Percentiles rank a stretch among this genome's conserved stretches.
Conservation (phyloP, 371 early-diverging fungal genomes). For the Rhizopus arrhizus region DNA sequence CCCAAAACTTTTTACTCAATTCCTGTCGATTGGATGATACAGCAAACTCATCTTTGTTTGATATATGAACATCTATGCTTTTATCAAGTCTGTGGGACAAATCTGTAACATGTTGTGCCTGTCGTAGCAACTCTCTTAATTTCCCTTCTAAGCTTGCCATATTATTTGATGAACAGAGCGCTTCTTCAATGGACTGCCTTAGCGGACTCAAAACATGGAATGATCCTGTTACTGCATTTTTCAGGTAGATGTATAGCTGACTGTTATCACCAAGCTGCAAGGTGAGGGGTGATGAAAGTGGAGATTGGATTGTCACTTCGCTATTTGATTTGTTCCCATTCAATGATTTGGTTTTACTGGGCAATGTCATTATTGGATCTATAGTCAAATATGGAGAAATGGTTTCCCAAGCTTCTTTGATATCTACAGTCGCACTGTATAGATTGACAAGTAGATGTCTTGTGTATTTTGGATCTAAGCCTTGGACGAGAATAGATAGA, state of each 20-base stretch:
- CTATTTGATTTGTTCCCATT: constrained; percentile 28
- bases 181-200: constrained; percentile 37
- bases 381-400: constrained; percentile 29
- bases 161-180: not conserved
- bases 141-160: constrained; percentile 26
- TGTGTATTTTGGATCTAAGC: constrained; percentile 45
- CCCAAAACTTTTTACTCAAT: constrained; percentile 37
- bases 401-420: constrained; percentile 54
- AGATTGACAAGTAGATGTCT: constrained; percentile 50
- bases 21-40: constrained; percentile 9
- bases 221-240: constrained; percentile 38
- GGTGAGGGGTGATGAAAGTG: constrained; percentile 20
- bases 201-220: constrained; percentile 39
- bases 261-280: constrained; percentile 30
- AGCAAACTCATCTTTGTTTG: constrained; percentile 15
- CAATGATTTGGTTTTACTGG: not conserved
- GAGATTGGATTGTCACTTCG: constrained; percentile 24
- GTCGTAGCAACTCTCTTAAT: constrained; percentile 27
- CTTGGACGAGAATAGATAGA: constrained; percentile 32
- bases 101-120: constrained; percentile 32
- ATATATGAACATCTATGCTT: constrained; percentile 25
- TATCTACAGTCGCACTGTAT: constrained; percentile 56
- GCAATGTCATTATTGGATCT: constrained; percentile 9
- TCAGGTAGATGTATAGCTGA: constrained; percentile 38
- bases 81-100: constrained; percentile 33